Base-by-base conservation (phyloP, 140 eudicot genomes). In the Ambrosia hybrid region DNA sequence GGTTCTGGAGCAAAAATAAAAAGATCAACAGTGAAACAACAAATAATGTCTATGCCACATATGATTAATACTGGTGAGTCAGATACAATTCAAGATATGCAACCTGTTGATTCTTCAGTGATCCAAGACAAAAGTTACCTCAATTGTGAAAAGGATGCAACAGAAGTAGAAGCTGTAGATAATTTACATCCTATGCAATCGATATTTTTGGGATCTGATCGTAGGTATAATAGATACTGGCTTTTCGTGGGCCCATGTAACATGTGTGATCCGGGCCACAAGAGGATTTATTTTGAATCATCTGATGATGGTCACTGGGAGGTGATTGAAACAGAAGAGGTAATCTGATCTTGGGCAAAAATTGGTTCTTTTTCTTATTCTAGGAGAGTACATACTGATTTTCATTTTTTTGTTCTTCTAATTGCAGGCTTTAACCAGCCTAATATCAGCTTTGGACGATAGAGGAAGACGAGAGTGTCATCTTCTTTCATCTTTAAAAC, bases 301-400 rank as follows among this genome's bases (percentile, higher is more conserved):
- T 94, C 99, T 36, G 99, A 94, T 75, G 97, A 94, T 81, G 96
- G 97, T 57, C 96, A 88, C 65, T 93, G 97, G 97, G 97, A 84
- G 75, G 83, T 93, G 81, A 90, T 93, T 76, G 94, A 93, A 65
- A 85, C 89, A 55, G 82, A 79, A 81, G 98, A 88, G 97, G 98
- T 89, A 75, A n/a, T n/a, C n/a, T n/a, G n/a, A n/a, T n/a, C n/a
- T n/a, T n/a, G n/a, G n/a, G n/a, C n/a, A n/a, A n/a, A n/a, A n/a
- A n/a, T n/a, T n/a, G 6, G 34, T 9, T 9, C 2, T 6, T 46
- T 10, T 56, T 65, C 4, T 59, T n/a, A 9, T 41, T 21, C 3
- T 16, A 56, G 16, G 56, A 65, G 37, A 64, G 8, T 63, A 36
- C 36, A 26, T 78, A 48, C 48, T 13, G 9, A 37, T 66, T 30